Base-by-base conservation (phyloP, 768 basidiomycete genomes). In the Leccinum imitatum region DNA sequence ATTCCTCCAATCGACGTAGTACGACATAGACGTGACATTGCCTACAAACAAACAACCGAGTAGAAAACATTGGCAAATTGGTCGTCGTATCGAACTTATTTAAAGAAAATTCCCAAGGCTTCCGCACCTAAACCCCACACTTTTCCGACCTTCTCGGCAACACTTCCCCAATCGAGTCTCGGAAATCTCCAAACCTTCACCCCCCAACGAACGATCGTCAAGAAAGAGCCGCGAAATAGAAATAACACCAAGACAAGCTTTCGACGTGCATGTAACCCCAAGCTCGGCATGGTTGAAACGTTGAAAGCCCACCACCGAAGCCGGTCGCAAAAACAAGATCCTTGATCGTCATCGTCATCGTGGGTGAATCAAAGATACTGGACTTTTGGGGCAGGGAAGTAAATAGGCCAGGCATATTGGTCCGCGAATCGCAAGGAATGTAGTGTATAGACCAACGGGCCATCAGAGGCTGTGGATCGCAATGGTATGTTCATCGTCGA, bases 321-420 rank as follows among this genome's bases (percentile, higher is more conserved):
- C 86, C 87, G 14, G 83, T 80, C 0, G 84, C 82, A 58, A 86
- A 78, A 6, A 88, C 73, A 52, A 88, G 66, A 68, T 87, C 83
- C 25, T 80, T 79, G 27, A 78, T 75, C 1, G 59, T 69, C 58
- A 58, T 84, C 67, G 10, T 61, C 67, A 56, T 80, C 60, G 17
- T 67, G 39, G 39, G 17, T 39, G 15, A 21, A 35, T 25, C 19
- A 31, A n/a, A 31, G 6, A 10, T 31, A 0, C 11, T 3, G 27
- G 53, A 81, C 79, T 74, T 86, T 87, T 13, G 73, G 70, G 2
- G 82, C 81, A 7, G 84, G 79, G 6, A 79, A 76, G 58, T 77
- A 80, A 4, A 79, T 69, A 1, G 82, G 83, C 83, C 82, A 85
- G 3, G 78, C 31, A 31, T 33, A 1, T 33, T 33, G 33, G 11